Percentiles rank a stretch among this genome's conserved stretches.
Evolutionary conservation across 768 basidiomycete genomes (phyloP).

Genomic region (Coprinopsis cinerea): DNA sequence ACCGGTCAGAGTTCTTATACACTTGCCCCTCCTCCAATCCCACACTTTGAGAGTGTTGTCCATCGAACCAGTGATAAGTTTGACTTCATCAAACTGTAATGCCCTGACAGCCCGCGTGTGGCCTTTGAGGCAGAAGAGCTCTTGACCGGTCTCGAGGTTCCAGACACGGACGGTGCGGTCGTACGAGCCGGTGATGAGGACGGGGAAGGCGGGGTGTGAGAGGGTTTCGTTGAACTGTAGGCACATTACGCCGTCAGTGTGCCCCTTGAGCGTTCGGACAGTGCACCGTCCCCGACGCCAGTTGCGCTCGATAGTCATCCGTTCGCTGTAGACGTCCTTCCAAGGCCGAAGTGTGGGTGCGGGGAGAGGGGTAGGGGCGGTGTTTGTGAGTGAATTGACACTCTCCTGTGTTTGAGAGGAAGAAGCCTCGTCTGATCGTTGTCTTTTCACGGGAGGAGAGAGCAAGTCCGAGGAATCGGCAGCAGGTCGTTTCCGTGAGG

Average conservation of each 20-base stretch:
- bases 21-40: conserved; percentile 90
- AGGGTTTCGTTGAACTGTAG: conserved; percentile 89
- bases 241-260: conserved; percentile 96
- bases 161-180: conserved; percentile 92
- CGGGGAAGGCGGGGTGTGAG: conserved; percentile 77
- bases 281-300: conserved; percentile 92
- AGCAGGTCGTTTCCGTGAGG: conserved; percentile 22
- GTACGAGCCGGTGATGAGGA: conserved; percentile 97
- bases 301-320: conserved; percentile 93
- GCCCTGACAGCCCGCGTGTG: conserved; percentile 90
- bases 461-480: conserved; percentile 23
- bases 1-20: conserved; percentile 81
- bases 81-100: conserved; percentile 92
- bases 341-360: conserved; percentile 74
- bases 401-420: conserved; percentile 11
- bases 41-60: conserved; percentile 93
- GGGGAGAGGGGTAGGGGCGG: conserved; percentile 27
- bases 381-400: conserved; percentile 13
- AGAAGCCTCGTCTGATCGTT: conserved; percentile 28
- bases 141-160: conserved; percentile 90
- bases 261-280: conserved; percentile 82
- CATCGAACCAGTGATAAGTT: conserved; percentile 95
- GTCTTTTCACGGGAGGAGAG: conserved; percentile 47
- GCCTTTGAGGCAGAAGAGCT: conserved; percentile 78
- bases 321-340: conserved; percentile 98